Base-by-base conservation (phyloP, 2,329 filamentous ascomycete species). In the Sordariomycetes sp. region DNA sequence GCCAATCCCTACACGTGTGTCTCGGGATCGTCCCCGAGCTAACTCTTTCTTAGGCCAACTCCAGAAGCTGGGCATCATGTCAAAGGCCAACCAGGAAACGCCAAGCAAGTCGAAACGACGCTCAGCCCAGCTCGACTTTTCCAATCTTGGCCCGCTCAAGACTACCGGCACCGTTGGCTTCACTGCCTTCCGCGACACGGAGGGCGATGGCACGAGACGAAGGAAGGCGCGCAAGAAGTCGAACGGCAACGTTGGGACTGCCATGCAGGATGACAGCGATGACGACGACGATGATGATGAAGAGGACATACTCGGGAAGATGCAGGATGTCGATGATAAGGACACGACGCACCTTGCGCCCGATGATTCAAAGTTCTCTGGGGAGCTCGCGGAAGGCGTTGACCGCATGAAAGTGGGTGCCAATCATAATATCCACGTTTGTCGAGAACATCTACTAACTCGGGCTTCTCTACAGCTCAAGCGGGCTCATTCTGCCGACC, bases 31-130 rank as follows among this genome's bases (percentile, higher is more conserved):
- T 24, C 22, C 6, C 22, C 20, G 22, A 20, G 7, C 45, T 50
- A 22, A 50, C 45, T 1, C 7, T 12, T 24, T 57, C 10, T 48
- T 62, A 95, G 90, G 90, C 56, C 94, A 99, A 84, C 77, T 99
- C 55, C 86, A 91, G 66, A 99, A 97, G 72, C 96, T 99, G 85
- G 92, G 92, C 42, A 89, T 99, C 42, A 72, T 95, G 34, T 79
- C 84, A 51, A 78, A 85, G 10, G 70, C 81, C 4, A 92, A 90
- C 15, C 73, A 82, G 24, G 81, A 85, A 58, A 76, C 82, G 15
- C 80, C 82, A 0, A 76, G 76, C 45, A 77, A 79, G 8, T 71
- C 74, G n/a, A 95, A 95, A 71, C 81, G 91, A 64, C 85, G 90
- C 64, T 95, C 90, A 3, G 80, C 86, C 8, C 87, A 90, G 63